Evolutionary conservation across 257 asterid species (phyloP).

Genomic region (Dorcoceras hygrometricum): DNA sequence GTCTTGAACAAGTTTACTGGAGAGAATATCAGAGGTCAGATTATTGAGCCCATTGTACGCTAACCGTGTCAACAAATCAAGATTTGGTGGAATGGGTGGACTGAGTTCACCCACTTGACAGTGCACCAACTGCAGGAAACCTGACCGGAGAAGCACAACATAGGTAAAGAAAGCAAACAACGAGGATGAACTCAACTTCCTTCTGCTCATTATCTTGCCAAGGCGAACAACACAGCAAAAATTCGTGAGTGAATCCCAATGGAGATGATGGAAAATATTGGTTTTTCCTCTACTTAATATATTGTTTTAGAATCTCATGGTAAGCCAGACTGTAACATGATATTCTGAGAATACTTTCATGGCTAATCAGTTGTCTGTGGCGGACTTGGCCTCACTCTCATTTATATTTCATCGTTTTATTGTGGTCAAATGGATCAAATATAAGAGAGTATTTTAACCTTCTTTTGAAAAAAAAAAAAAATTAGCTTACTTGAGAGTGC

Average conservation of each 20-base stretch:
- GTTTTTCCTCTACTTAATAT: no score
- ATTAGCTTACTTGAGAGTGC: no score
- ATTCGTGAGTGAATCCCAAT: background rate
- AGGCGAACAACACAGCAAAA: background rate
- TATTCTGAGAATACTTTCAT: background rate
- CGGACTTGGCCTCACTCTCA: no score
- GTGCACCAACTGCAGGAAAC: conserved; percentile 41
- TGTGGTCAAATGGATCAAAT: no score
- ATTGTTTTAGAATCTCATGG: background rate
- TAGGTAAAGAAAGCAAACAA: conserved; percentile 17
- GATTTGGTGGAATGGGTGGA: conserved; percentile 32
- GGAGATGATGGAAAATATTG: background rate
- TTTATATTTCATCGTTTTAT: no score
- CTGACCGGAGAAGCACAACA: conserved; percentile 19
- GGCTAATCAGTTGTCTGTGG: background rate
- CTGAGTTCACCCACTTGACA: conserved; percentile 34
- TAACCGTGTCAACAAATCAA: conserved; percentile 32
- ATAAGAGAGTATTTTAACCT: no score
- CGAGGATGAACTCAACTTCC: conserved; percentile 27
- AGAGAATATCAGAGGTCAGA: conserved; percentile 46
- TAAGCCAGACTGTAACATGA: background rate
- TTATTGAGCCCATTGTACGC: conserved; percentile 44
- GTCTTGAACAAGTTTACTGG: conserved; percentile 45
- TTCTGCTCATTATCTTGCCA: conserved; percentile 33
- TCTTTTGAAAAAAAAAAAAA: no score